Evolutionary conservation across 345 rosid genomes (phyloP).

Genomic region (Excoecaria cochinchinensis): DNA sequence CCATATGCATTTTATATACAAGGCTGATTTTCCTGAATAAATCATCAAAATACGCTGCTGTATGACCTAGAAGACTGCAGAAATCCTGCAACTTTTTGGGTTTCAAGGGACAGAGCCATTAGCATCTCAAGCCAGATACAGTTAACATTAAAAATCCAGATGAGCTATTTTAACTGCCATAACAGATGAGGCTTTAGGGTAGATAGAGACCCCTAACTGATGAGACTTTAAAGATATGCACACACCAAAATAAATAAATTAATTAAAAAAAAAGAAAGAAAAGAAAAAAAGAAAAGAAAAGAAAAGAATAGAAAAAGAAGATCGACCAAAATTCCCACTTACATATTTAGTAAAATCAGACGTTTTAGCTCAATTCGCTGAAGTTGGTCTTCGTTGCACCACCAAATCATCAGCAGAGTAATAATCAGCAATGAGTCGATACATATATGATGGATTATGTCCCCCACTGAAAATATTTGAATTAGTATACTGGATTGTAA

Average conservation of each 20-base stretch:
- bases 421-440: constrained; percentile 92
- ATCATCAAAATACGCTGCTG: background rate
- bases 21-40: background rate
- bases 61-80: background rate
- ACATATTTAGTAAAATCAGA: background rate
- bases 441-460: constrained; percentile 96
- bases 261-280: too few species aligned
- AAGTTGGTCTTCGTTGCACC: constrained; percentile 47
- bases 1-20: background rate
- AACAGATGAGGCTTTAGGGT: background rate
- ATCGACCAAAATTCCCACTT: constrained; percentile 8
- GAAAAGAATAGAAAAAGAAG: background rate
- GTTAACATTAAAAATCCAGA: background rate
- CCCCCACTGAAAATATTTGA: constrained; percentile 68
- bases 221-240: too few species aligned
- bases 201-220: background rate
- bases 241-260: too few species aligned
- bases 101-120: background rate
- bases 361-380: constrained; percentile 19
- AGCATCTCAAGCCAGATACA: background rate
- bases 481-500: background rate
- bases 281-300: too few species aligned
- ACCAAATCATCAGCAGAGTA: constrained; percentile 97
- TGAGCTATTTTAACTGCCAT: background rate
- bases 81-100: background rate